Percentiles rank a stretch among this genome's conserved stretches.
Conservation (phyloP, 345 rosid genomes). For the Draba incana region DNA sequence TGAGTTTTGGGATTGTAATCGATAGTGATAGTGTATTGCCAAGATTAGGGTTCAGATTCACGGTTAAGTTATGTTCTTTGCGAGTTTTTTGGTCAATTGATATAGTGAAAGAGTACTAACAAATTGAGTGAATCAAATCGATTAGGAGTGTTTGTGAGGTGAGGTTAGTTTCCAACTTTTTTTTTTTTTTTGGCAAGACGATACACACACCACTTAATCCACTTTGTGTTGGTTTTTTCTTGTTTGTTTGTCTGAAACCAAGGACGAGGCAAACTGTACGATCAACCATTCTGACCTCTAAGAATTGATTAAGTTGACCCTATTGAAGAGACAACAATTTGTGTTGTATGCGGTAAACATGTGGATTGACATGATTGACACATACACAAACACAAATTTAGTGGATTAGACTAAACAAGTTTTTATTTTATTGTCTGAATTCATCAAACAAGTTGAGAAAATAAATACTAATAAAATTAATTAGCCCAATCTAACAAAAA, state of each 20-base stretch:
- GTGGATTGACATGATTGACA: constrained; percentile 27
- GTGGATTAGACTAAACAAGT: constrained; percentile 13
- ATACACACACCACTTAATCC: constrained; percentile 7
- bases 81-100: too few relatives aligned
- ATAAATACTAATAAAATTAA: not conserved
- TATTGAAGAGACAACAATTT: constrained; percentile 24
- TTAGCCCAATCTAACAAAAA: too few relatives aligned
- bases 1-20: not conserved
- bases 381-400: constrained; percentile 1
- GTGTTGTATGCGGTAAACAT: constrained; percentile 21
- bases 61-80: too few relatives aligned
- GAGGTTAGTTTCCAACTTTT: not conserved
- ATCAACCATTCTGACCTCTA: constrained; percentile 25
- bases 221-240: constrained; percentile 2
- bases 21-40: too few relatives aligned
- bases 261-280: constrained; percentile 20
- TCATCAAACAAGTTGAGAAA: not conserved
- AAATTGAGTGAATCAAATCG: too few relatives aligned
- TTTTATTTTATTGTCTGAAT: too few relatives aligned
- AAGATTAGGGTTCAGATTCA: too few relatives aligned
- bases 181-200: not conserved
- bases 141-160: too few relatives aligned
- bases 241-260: constrained; percentile 27
- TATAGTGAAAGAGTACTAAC: too few relatives aligned
- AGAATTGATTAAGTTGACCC: constrained; percentile 30